Base-by-base conservation (phyloP, 2,329 filamentous ascomycete genomes). In the Ophiostoma perfectum region DNA sequence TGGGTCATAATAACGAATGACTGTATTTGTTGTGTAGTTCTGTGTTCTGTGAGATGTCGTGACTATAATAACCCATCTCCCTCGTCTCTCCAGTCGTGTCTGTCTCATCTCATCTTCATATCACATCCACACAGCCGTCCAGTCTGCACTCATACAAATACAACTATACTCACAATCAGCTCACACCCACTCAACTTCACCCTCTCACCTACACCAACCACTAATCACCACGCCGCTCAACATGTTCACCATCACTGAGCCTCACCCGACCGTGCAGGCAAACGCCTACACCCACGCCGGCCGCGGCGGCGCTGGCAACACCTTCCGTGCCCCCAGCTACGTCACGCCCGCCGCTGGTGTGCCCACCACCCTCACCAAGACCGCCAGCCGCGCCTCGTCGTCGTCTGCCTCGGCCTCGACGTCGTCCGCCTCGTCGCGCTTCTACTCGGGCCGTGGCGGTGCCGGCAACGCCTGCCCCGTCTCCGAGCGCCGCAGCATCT, bases 371-470 rank as follows among this genome's bases (percentile, higher is more conserved):
- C 80, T 82, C 70, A 70, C 76, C 70, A 75, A 77, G 66, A 38
- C 45, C 18, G 27, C 7, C 36, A 66, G 41, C 38, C 44, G 7
- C 49, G 78, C 81, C 27, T 78, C 80, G 66, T 66, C 65, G 64
- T 79, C 78, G 71, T 72, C 81, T 73, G 72, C 77, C 76, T 74
- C 75, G 72, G 71, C 47, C 39, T 11, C 44, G 64, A 79, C 78
- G 71, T 72, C 81, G 73, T 72, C 77, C 75, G 74, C 74, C 72
- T 71, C 80, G 60, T 77, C 80, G 70, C 82, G 83, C 78, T 89
- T 89, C 81, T 84, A 87, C 79, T 83, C 83, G 11, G 88, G 88
- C 73, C 86, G 88, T 69, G 88, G 88, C 73, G 88, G 88, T 69
- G 87, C 87, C 2, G 88, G 88, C 74, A 90, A 90, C 79, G 82